Evolutionary conservation across 2,329 filamentous ascomycete species (phyloP), one percentile per base, ranked within the genome.

Genomic region (Penicillium sp.): DNA sequence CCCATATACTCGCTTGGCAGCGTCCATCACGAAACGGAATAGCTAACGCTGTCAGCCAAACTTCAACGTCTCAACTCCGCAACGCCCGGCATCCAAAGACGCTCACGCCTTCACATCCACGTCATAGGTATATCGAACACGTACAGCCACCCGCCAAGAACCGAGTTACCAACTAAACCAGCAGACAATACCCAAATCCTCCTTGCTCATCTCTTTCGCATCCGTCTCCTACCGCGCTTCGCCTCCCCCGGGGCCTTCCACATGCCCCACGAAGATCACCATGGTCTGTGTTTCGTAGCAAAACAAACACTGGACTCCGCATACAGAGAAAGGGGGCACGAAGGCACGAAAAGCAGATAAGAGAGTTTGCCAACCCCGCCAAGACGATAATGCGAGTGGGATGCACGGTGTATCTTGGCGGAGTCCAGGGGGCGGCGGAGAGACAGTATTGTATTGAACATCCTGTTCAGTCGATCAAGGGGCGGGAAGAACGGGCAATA

Each of bases 381-480:
- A 66, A 66, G 64, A 65, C 66, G 59, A 68, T 67, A 66, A 70
- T 67, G 57, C 56, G 57, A 54, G 57, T 60, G 62, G 65, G 63
- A 71, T 70, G 68, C 65, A 70, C 64, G 61, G 62, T 58, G 57
- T 54, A 56, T 58, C 66, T 69, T 68, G 65, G 66, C 66, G 54
- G 50, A 49, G 50, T 56, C 51, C 56, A 59, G 54, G 59, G 56
- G 58, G 52, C 31, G 45, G 46, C 39, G 43, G 39, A 43, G 33
- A 21, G 14, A 11, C n/a, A 21, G n/a, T 42, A 19, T 37, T 37
- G n/a, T 42, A 14, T 42, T 42, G 37, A 37, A 21, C 9, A 9
- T 21, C 16, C 37, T 39, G 37, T 21, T 8, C 10, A 39, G 21
- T 54, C 26, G 31, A 54, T 54, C 33, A 48, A 53, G 50, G 50